A percentile compares a stretch with the other conserved stretches of the same genome.
Evolutionary conservation across 177 flowering plant genomes (phyloP).

Genomic region (Vitis hybrid): DNA sequence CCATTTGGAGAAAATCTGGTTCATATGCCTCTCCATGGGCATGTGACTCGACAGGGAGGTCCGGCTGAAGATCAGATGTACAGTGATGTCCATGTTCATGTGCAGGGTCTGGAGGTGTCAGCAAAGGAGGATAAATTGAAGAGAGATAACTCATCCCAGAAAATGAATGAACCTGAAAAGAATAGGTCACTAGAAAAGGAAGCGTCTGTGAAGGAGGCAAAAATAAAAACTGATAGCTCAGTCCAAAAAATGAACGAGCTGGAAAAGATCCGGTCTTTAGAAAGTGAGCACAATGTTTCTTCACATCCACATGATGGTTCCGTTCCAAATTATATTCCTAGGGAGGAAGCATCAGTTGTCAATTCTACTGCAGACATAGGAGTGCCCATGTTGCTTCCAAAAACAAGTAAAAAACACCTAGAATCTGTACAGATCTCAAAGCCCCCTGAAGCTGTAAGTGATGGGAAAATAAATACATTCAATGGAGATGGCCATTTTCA

Average conservation of each 20-base stretch:
- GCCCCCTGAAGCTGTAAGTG: constrained; percentile 8
- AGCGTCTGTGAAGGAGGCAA: constrained; percentile 26
- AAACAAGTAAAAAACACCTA: constrained; percentile 20
- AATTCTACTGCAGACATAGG: constrained; percentile 19
- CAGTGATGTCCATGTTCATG: constrained; percentile 11
- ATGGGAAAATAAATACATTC: background rate
- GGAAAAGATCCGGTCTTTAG: constrained; percentile 23
- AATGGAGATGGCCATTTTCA: constrained; percentile 7
- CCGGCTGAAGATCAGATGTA: constrained; percentile 22
- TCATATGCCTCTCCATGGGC: constrained; percentile 13
- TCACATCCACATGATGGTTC: constrained; percentile 16
- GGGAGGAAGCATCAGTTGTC: constrained; percentile 23
- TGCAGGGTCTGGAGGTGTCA: background rate
- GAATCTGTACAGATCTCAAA: constrained; percentile 18
- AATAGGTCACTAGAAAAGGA: constrained; percentile 9
- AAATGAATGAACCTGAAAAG: constrained; percentile 14
- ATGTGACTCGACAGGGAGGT: constrained; percentile 16
- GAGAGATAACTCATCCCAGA: constrained; percentile 11
- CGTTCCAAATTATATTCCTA: constrained; percentile 8
- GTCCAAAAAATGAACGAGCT: constrained; percentile 26
- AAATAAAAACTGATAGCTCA: constrained; percentile 33
- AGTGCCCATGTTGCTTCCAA: constrained; percentile 14
- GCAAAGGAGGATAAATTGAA: constrained; percentile 14
- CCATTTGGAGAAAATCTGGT: constrained; percentile 23
- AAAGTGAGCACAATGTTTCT: constrained; percentile 24